phyloP scores from a whole-genome alignment of 2,329 filamentous ascomycete genomes.

The Alternaria gansuensis region DNA sequence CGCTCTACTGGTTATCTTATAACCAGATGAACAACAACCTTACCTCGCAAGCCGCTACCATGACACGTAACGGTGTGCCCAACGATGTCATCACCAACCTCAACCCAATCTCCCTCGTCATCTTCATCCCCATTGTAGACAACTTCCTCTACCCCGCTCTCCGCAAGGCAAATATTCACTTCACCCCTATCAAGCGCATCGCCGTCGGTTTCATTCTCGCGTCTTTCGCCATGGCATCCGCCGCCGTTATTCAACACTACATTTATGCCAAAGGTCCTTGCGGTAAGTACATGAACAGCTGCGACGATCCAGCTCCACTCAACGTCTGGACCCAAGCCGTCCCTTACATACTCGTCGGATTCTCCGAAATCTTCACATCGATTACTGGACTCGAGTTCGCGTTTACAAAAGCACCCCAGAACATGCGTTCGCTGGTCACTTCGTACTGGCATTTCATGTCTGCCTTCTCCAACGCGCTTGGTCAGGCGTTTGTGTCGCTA shows the following conservation, averaged over 20 bases:
- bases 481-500: constrained; percentile 72
- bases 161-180: constrained; percentile 58
- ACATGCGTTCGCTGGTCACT: constrained; percentile 80
- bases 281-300: constrained; percentile 64
- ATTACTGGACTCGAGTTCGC: constrained; percentile 76
- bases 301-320: constrained; percentile 66
- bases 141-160: constrained; percentile 62
- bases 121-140: constrained; percentile 65
- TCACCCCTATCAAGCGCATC: constrained; percentile 65
- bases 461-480: constrained; percentile 73
- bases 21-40: constrained; percentile 66
- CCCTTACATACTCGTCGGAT: constrained; percentile 62
- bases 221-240: constrained; percentile 59
- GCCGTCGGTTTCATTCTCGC: constrained; percentile 61
- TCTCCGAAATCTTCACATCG: constrained; percentile 66
- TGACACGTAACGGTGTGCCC: constrained; percentile 62
- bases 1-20: constrained; percentile 58
- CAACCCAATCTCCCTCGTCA: constrained; percentile 63
- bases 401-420: constrained; percentile 78
- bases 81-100: constrained; percentile 66
- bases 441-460: constrained; percentile 75
- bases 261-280: constrained; percentile 72
- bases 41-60: constrained; percentile 64
- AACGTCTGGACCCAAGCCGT: constrained; percentile 67
- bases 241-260: constrained; percentile 63